Conservation (phyloP, 768 basidiomycete species). For the Lactifluus piperatus region DNA sequence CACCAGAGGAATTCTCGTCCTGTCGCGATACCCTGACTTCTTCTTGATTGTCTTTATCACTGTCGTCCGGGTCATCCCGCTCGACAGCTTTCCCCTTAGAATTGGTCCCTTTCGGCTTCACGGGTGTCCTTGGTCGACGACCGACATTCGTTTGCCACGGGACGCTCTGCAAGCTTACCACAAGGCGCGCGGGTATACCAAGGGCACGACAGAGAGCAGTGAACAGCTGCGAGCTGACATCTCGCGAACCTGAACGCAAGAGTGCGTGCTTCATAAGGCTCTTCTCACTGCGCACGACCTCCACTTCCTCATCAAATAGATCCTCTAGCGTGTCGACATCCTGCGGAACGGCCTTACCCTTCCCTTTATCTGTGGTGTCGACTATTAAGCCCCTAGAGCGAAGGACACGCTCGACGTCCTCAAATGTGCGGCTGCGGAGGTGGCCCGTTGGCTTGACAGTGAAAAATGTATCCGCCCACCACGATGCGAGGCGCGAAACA, state of each 20-base stretch:
- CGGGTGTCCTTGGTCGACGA: slow-evolving; percentile 44
- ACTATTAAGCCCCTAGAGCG: not conserved
- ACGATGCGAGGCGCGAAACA: slow-evolving; percentile 59
- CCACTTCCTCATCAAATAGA: slow-evolving; percentile 41
- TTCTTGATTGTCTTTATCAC: slow-evolving; percentile 34
- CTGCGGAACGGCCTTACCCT: not conserved
- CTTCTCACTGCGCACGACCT: slow-evolving; percentile 65
- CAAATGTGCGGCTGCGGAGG: slow-evolving; percentile 67
- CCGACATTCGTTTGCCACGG: slow-evolving; percentile 75
- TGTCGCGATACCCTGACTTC: slow-evolving; percentile 21
- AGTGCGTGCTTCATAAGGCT: slow-evolving; percentile 92
- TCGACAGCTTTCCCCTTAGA: slow-evolving; percentile 26
- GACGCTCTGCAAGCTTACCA: slow-evolving; percentile 85
- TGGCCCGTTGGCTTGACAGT: slow-evolving; percentile 54
- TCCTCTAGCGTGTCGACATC: slow-evolving; percentile 27
- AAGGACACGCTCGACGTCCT: slow-evolving; percentile 46
- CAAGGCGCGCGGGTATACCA: slow-evolving; percentile 77
- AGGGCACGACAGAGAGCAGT: slow-evolving; percentile 82
- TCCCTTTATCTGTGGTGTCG: slow-evolving; percentile 18
- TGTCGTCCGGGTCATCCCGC: slow-evolving; percentile 29
- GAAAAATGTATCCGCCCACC: slow-evolving; percentile 80
- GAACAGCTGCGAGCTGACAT: slow-evolving; percentile 85
- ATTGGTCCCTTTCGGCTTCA: slow-evolving; percentile 36
- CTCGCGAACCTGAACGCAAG: slow-evolving; percentile 70
- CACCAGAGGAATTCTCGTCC: slow-evolving; percentile 27